Percentiles rank a stretch among this genome's conserved stretches.
phyloP scores from a whole-genome alignment of 164 flowering plant genomes.

The Sextonia rubra region DNA sequence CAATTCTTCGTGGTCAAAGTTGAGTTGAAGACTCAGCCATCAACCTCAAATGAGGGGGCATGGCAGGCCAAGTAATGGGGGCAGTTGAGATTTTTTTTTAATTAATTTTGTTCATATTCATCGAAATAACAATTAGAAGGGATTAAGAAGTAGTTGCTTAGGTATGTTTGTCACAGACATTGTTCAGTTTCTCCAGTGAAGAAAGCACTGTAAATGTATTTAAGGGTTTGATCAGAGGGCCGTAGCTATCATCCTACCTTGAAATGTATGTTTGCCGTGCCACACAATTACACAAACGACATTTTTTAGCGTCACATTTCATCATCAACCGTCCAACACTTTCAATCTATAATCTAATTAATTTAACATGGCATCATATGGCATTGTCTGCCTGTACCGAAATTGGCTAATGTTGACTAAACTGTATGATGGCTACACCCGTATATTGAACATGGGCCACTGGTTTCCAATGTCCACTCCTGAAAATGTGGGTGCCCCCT shows the following conservation, averaged over 20 bases:
- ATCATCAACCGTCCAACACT: too few species aligned
- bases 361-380: too few species aligned
- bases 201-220: background rate
- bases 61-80: background rate
- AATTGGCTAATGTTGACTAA: too few species aligned
- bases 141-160: constrained; percentile 10
- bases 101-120: background rate
- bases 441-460: too few species aligned
- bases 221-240: background rate
- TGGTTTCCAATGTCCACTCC: too few species aligned
- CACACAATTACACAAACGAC: background rate
- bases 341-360: too few species aligned
- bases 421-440: too few species aligned
- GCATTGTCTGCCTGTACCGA: too few species aligned
- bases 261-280: constrained; percentile 1
- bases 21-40: background rate
- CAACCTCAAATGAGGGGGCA: background rate
- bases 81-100: background rate
- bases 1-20: background rate
- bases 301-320: background rate
- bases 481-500: too few species aligned
- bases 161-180: constrained; percentile 3
- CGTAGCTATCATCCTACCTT: background rate
- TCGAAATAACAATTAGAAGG: background rate
- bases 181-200: background rate